Evolutionary conservation across 2,329 filamentous ascomycete species (phyloP), one percentile per base, ranked within the genome.

Genomic region (Aspergillus niger): DNA sequence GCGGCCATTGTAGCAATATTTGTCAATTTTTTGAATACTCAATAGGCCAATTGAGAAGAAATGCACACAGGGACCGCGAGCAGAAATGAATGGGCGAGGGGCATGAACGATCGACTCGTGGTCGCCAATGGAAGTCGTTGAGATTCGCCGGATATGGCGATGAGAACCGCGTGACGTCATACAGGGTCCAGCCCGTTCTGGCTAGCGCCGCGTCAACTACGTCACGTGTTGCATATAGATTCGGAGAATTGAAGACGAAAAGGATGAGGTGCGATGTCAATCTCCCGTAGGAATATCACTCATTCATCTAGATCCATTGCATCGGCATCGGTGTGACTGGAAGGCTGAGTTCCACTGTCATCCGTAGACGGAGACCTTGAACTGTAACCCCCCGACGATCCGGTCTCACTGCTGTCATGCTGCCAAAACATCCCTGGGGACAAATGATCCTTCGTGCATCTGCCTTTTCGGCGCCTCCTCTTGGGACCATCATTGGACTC

Each of bases 261-360:
- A 36, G 32, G 32, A 36, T 36, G 11, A 36, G 48, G n/a, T 2
- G 2, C 13, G 17, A 3, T 52, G 28, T 52, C 17, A 11, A 41
- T 30, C 38, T n/a, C 22, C 53, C 8, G 11, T 6, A 24, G 13
- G 5, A 30, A 50, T 24, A 24, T n/a, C 32, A 11, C 22, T 22
- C n/a, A 22, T 72, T 61, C 76, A 58, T 76, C 72, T 49, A 76
- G 64, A 39, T 77, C 74, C 75, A 77, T 77, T 17, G 66, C 63
- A 15, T 76, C 74, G 8, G 57, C 48, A 3, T 61, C n/a, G 15
- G 61, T 41, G 32, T 55, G 47, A 24, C 66, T 66, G 22, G 63
- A 55, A 17, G 53, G 43, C 11, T 67, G 65, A 10, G 57, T 47
- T 24, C 63, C 65, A 55, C 60, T 67, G 22, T 59, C 53, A 56